phyloP scores from a whole-genome alignment of 148 eudicot genomes.

The Nepenthes gracilis region DNA sequence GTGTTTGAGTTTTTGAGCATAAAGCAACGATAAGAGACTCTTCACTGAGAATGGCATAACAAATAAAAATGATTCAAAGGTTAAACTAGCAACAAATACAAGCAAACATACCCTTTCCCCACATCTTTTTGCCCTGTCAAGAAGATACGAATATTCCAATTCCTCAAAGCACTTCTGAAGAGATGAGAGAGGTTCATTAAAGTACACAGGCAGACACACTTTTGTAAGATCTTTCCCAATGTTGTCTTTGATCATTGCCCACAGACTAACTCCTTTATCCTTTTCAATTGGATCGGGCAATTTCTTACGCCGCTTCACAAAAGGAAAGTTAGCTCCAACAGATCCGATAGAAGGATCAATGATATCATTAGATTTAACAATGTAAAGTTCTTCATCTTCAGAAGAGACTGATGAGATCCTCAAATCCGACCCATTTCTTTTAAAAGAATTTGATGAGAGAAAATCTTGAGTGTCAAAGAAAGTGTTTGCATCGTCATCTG shows the following conservation, averaged over 20 bases:
- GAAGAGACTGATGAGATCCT: slow-evolving; percentile 64
- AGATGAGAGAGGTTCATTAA: slow-evolving; percentile 78
- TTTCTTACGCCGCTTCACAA: slow-evolving; percentile 62
- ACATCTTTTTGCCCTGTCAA: slow-evolving; percentile 76
- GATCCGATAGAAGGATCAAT: slow-evolving; percentile 42
- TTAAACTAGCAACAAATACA: background rate
- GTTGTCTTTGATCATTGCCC: slow-evolving; percentile 89
- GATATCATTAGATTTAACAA: slow-evolving; percentile 36
- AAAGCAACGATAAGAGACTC: too few relatives aligned
- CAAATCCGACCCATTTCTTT: slow-evolving; percentile 54
- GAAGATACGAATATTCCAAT: slow-evolving; percentile 69
- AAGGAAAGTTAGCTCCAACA: slow-evolving; percentile 38
- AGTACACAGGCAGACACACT: slow-evolving; percentile 85
- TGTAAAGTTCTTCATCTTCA: slow-evolving; percentile 38
- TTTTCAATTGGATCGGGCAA: slow-evolving; percentile 76
- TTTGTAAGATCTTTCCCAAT: slow-evolving; percentile 80
- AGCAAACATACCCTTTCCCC: slow-evolving; percentile 42
- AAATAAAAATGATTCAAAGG: background rate
- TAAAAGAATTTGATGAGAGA: slow-evolving; percentile 64
- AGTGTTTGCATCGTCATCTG: slow-evolving; percentile 62
- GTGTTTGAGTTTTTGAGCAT: too few relatives aligned
- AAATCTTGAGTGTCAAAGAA: slow-evolving; percentile 72
- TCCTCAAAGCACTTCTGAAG: slow-evolving; percentile 79
- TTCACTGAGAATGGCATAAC: too few relatives aligned
- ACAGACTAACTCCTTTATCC: slow-evolving; percentile 75